Base-by-base conservation (phyloP, 2,329 filamentous ascomycete genomes). In the Beauveria varroae region DNA sequence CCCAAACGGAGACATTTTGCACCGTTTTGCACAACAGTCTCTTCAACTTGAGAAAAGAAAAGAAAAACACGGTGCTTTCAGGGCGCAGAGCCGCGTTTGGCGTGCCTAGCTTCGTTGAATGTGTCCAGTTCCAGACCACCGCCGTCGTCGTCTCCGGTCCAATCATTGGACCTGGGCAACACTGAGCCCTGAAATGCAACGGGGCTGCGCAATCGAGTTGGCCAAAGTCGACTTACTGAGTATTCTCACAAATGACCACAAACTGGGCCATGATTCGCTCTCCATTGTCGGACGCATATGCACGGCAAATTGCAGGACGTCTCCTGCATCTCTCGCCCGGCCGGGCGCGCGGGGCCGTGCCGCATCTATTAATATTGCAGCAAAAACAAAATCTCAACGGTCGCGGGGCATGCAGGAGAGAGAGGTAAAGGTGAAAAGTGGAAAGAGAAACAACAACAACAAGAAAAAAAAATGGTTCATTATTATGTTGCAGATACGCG, bases 51-150 rank as follows among this genome's bases (percentile, higher is more conserved):
- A 30, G 28, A 8, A 30, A 28, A 26, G 6, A 10, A 10, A 34
- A 34, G 12, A 30, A 12, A 30, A 30, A 34, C 12, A 34, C 3
- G 1, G 18, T 46, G 16, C 22, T 43, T 20, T 28, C 37, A 50
- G 46, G 46, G 46, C 34, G 46, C 46, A 58, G 22, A 51, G 55
- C 44, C 56, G 22, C 56, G 46, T 51, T 51, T 51, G 56, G 56
- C 56, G 46, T 24, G 9, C 14, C 28, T 58, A 20, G 30, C 46
- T 3, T 50, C 46, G 44, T 41, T 28, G 18, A 30, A 51, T 30
- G 22, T 58, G 34, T 41, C 56, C 34, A 1, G 12, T 50, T 51
- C 20, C 22, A 24, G 12, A 16, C 9, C 28, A 18, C 4, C 16
- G 26, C 49, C 18, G 7, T 41, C 46, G 22, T 22, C 18, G 16